A percentile compares a stretch with the other conserved stretches of the same genome.
phyloP scores from a whole-genome alignment of 2,329 filamentous ascomycete species.

The Westerdykella ornata region DNA sequence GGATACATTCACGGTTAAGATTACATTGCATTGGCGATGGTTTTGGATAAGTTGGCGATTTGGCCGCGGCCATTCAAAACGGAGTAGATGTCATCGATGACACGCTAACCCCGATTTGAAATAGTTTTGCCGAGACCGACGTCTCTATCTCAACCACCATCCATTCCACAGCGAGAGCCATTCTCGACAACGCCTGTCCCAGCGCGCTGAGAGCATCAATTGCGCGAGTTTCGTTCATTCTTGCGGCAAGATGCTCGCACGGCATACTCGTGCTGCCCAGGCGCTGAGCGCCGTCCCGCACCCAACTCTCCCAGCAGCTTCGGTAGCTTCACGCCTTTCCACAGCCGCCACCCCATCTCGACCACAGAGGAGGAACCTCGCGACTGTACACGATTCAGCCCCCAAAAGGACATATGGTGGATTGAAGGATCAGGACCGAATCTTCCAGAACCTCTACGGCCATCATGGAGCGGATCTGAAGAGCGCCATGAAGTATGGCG shows the following conservation, averaged over 20 bases:
- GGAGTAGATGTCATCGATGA: constrained; percentile 20
- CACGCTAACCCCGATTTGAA: constrained; percentile 14
- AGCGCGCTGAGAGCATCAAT: constrained; percentile 33
- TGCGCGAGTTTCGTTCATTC: constrained; percentile 26
- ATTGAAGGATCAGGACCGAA: constrained; percentile 91
- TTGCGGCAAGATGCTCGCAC: constrained; percentile 37
- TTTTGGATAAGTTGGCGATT: too few relatives aligned
- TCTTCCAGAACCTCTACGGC: constrained; percentile 97
- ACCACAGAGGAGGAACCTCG: constrained; percentile 61
- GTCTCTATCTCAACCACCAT: constrained; percentile 19
- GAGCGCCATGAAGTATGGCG: constrained; percentile 93
- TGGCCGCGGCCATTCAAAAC: constrained; percentile 1
- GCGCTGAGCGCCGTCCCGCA: constrained; percentile 38
- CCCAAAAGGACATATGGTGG: constrained; percentile 70
- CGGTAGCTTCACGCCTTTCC: constrained; percentile 35
- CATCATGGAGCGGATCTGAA: constrained; percentile 87
- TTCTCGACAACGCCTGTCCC: constrained; percentile 23
- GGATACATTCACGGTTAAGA: background rate
- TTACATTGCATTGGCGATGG: background rate
- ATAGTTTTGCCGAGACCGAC: constrained; percentile 6
- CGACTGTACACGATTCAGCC: constrained; percentile 47
- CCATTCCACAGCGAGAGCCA: constrained; percentile 18
- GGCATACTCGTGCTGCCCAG: constrained; percentile 36
- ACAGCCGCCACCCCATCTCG: constrained; percentile 36
- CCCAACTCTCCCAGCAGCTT: constrained; percentile 37